A percentile compares a stretch with the other conserved stretches of the same genome.
Conservation (phyloP, 148 eudicot genomes). For the Fagopyrum homotropicum region DNA sequence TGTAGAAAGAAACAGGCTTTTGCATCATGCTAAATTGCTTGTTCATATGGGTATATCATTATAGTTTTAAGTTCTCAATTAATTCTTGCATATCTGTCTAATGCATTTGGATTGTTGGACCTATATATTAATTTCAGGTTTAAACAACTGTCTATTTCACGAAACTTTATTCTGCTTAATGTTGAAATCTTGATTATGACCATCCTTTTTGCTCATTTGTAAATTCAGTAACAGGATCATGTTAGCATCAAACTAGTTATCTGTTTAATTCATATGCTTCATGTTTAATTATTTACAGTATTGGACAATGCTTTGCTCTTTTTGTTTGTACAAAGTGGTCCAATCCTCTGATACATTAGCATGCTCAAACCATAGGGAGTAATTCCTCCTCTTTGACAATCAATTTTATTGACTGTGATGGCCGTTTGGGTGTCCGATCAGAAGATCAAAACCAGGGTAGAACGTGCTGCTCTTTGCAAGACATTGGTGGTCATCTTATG, state of each 20-base stretch:
- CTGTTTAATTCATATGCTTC: not conserved
- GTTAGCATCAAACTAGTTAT: not conserved
- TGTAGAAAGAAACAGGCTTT: not conserved
- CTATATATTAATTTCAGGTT: slow-evolving; percentile 83
- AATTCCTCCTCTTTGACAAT: slow-evolving; percentile 56
- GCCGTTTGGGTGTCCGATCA: slow-evolving; percentile 45
- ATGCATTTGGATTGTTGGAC: slow-evolving; percentile 89
- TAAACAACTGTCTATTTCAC: not conserved
- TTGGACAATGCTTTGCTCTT: slow-evolving; percentile 84
- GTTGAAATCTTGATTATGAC: too few relatives aligned
- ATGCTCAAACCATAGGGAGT: slow-evolving; percentile 34
- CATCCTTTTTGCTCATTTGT: not conserved
- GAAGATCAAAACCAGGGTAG: slow-evolving; percentile 42
- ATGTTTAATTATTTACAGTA: slow-evolving; percentile 35
- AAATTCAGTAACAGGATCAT: not conserved
- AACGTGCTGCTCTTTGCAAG: slow-evolving; percentile 52
- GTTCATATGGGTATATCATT: not conserved
- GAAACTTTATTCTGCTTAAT: not conserved
- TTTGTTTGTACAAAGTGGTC: slow-evolving; percentile 97
- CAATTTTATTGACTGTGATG: slow-evolving; percentile 64
- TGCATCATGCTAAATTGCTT: not conserved
- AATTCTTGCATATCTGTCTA: slow-evolving; percentile 49
- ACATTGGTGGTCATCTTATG: slow-evolving; percentile 88
- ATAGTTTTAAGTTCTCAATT: not conserved
- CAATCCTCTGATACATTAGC: slow-evolving; percentile 68